Evolutionary conservation across 2,329 filamentous ascomycete genomes (phyloP), one percentile per base, ranked within the genome.

Genomic region (Fusarium sp.): DNA sequence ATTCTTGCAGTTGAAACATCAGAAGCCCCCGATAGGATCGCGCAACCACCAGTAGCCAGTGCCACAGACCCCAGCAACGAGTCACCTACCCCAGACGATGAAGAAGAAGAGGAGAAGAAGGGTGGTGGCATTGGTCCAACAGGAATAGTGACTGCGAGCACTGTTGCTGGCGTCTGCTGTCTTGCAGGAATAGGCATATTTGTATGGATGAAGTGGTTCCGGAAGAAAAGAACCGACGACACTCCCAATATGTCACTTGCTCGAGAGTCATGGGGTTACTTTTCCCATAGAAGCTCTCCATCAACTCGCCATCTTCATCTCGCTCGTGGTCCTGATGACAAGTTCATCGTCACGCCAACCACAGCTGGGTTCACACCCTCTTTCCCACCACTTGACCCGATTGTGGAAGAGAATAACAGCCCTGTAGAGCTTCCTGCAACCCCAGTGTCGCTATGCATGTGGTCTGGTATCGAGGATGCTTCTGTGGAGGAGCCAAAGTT

Each of bases 361-460:
- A 72, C 73, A 14, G 58, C 70, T 29, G 66, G 59, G 4, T 76
- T 75, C 47, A 68, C 72, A 5, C 63, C 70, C 25, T 54, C 59
- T 15, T 34, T 40, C 9, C 62, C 59, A 16, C 64, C 64, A 9
- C 57, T 70, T 24, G 47, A 43, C 25, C 53, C 45, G 22, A 46
- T 38, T 24, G 25, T 44, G 16, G 45, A 53, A 20, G 56, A 64
- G 18, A 44, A 63, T 6, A 55, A 64, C 30, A 67, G 68, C 22
- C 74, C 73, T 15, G 68, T 74, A 18, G 74, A 76, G 53, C 72
- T 76, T 24, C 74, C 74, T 4, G 74, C 74, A 15, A 76, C 74
- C 11, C 74, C 74, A 12, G 74, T 76, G 9, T 76, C 74, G 18
- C 66, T 74, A 32, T 76, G 71, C n/a, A 75, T 74, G 70, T 76